Evolutionary conservation across 768 basidiomycete genomes (phyloP).

Genomic region (Xerocomellus intermedius): DNA sequence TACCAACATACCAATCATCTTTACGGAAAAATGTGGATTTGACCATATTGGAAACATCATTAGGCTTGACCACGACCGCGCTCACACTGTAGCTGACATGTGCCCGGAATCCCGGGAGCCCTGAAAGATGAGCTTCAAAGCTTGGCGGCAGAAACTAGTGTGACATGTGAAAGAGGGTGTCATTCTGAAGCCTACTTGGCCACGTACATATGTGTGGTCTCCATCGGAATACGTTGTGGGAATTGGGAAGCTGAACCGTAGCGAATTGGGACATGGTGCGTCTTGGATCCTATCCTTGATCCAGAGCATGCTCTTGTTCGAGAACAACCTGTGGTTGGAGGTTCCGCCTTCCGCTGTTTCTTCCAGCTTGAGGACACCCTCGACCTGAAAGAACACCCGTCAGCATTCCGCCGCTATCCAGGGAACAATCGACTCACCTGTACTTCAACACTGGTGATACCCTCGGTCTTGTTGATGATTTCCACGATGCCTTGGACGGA

Average conservation of each 20-base stretch:
- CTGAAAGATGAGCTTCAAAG: conserved; percentile 63
- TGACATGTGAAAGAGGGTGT: conserved; percentile 2
- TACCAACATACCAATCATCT: conserved; percentile 48
- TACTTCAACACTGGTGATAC: conserved; percentile 59
- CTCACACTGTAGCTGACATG: conserved; percentile 61
- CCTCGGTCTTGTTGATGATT: conserved; percentile 52
- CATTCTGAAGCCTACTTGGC: background rate
- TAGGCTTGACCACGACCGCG: conserved; percentile 50
- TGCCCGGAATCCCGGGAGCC: conserved; percentile 71
- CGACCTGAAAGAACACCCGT: conserved; percentile 42
- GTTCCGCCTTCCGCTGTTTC: conserved; percentile 71
- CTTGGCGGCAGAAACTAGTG: conserved; percentile 67
- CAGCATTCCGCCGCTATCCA: background rate
- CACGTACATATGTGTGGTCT: conserved; percentile 57
- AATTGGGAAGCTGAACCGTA: conserved; percentile 55
- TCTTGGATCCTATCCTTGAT: conserved; percentile 41
- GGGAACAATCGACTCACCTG: conserved; percentile 41
- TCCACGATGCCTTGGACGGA: conserved; percentile 57
- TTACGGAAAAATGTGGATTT: conserved; percentile 56
- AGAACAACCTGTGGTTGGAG: conserved; percentile 48
- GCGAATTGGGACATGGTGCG: conserved; percentile 47
- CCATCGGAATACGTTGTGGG: conserved; percentile 59
- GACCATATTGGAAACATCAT: conserved; percentile 40
- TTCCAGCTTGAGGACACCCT: conserved; percentile 55
- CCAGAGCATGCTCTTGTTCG: conserved; percentile 58